Percentiles rank a stretch among this genome's conserved stretches.
phyloP scores from a whole-genome alignment of 345 rosid species.

The Rubroshorea leprosula region DNA sequence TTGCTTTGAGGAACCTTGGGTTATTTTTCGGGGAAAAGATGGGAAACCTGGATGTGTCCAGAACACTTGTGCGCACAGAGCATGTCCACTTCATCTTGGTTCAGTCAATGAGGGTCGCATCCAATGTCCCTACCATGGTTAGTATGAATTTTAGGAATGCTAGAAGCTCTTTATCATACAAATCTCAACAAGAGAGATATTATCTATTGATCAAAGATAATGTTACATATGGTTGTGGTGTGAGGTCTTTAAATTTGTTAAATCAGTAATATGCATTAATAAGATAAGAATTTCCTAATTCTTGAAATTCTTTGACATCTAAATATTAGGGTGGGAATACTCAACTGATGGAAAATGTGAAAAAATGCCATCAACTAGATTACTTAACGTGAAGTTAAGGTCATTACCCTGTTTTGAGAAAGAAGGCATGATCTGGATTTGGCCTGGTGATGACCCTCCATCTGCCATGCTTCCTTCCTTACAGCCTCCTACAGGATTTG shows the following conservation, averaged over 20 bases:
- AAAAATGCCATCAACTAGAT: conserved; percentile 88
- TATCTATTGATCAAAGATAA: no score
- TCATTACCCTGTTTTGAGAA: conserved; percentile 86
- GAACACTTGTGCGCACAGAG: conserved; percentile 96
- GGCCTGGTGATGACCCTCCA: conserved; percentile 93
- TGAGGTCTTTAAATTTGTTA: no score
- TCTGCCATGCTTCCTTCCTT: conserved; percentile 64
- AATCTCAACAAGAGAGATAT: no score
- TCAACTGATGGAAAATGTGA: conserved; percentile 88
- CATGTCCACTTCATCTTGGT: conserved; percentile 97
- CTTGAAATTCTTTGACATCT: conserved; percentile 10
- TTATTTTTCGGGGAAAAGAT: conserved; percentile 84
- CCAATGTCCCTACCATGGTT: conserved; percentile 96
- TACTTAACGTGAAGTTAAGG: conserved; percentile 60
- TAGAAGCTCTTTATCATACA: no score
- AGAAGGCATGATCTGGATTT: conserved; percentile 97
- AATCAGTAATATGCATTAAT: background rate
- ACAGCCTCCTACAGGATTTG: conserved; percentile 82
- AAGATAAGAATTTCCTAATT: conserved; percentile 10
- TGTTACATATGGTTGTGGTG: no score
- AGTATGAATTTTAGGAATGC: conserved; percentile 44
- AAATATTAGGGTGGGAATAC: conserved; percentile 87
- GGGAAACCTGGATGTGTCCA: conserved; percentile 91
- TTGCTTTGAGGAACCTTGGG: conserved; percentile 97
- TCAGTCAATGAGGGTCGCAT: conserved; percentile 87